Evolutionary conservation across 257 asterid genomes (phyloP).

Genomic region (Solanum pinnatisectum): DNA sequence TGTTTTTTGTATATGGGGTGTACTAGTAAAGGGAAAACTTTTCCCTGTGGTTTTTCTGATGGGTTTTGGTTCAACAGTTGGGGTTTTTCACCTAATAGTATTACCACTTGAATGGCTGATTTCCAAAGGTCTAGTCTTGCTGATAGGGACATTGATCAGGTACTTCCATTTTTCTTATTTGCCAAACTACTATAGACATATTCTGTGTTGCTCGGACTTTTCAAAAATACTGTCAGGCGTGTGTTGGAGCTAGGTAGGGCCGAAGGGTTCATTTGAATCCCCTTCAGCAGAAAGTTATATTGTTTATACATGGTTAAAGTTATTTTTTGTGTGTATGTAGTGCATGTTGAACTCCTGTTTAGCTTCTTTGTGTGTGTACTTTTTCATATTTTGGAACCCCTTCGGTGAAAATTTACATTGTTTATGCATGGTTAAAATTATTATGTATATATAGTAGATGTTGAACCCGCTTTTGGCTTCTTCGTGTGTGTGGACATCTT

Average conservation of each 20-base stretch:
- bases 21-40: constrained; percentile 23
- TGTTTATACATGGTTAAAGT: not conserved
- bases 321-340: not conserved
- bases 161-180: constrained; percentile 8
- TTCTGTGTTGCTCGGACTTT: not conserved
- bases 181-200: not conserved
- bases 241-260: not conserved
- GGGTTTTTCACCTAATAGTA: constrained; percentile 26
- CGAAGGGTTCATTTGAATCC: not conserved
- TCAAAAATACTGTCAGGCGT: not conserved
- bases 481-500: not conserved
- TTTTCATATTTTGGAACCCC: not conserved
- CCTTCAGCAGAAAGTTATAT: not conserved
- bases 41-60: constrained; percentile 38
- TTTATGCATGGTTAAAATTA: not conserved
- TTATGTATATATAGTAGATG: not conserved
- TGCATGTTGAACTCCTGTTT: not conserved
- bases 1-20: constrained; percentile 33
- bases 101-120: constrained; percentile 93
- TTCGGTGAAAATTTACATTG: not conserved
- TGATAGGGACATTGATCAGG: constrained; percentile 88
- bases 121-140: constrained; percentile 54
- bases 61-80: constrained; percentile 61
- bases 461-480: not conserved
- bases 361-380: not conserved